These are phyloP conservation scores for Suillus variegatus DNA, from an alignment of 768 basidiomycete species.

Conservation along the genomic window DNA sequence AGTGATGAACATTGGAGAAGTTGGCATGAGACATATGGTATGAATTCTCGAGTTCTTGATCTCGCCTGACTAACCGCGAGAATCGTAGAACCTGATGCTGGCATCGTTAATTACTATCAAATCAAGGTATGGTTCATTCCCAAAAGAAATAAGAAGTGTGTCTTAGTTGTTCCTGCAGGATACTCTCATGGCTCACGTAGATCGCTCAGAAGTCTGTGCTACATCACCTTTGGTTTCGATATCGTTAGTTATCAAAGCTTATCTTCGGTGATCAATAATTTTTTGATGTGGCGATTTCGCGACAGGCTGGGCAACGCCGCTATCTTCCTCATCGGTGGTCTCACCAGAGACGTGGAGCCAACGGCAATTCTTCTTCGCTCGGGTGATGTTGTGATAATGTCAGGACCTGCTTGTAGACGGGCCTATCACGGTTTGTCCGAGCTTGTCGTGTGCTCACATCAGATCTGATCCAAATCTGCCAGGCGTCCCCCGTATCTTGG, in stretches of 20 bases:
- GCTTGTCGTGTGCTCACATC: not conserved
- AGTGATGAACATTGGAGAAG: constrained; percentile 62
- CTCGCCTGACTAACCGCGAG: constrained; percentile 7
- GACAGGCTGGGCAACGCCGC: constrained; percentile 84
- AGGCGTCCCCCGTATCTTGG: constrained; percentile 90
- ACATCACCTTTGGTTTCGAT: constrained; percentile 92
- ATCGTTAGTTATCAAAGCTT: constrained; percentile 57
- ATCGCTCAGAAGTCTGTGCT: constrained; percentile 92
- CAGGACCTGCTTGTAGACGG: constrained; percentile 78
- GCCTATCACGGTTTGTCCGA: constrained; percentile 84
- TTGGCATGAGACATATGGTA: constrained; percentile 84
- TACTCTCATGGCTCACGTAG: constrained; percentile 96
- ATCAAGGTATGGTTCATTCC: constrained; percentile 46
- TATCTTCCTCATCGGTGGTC: constrained; percentile 86
- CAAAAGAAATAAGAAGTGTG: not conserved
- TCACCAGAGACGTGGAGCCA: constrained; percentile 75
- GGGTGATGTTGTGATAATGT: constrained; percentile 93
- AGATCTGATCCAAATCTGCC: not conserved
- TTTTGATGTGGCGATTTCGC: not conserved
- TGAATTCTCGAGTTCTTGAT: constrained; percentile 8
- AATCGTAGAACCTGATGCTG: constrained; percentile 84
- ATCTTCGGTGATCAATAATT: not conserved
- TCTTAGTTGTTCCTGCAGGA: constrained; percentile 48
- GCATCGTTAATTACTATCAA: constrained; percentile 96
- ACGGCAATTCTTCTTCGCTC: constrained; percentile 84